Conservation (phyloP, 1,284 basidiomycete genomes). For the Puccinia polysora region DNA sequence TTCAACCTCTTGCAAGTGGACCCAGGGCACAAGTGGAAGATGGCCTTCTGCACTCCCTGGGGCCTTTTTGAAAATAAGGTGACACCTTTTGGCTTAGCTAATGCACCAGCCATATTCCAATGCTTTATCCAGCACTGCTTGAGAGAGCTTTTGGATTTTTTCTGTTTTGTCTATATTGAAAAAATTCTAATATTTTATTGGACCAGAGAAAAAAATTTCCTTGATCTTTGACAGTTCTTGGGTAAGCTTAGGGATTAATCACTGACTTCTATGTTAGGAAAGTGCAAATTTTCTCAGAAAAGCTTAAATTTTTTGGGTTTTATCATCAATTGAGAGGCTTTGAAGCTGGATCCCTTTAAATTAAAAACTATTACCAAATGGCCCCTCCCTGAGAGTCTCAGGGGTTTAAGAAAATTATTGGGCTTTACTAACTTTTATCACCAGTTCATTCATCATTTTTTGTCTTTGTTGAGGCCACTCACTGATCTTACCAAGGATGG, state of each 20-base stretch:
- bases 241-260: neutral
- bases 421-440: constrained; percentile 15
- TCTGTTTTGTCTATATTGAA: constrained; percentile 53
- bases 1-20: too few relatives aligned
- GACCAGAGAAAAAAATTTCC: too few relatives aligned
- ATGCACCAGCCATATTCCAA: constrained; percentile 55
- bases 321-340: neutral
- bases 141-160: constrained; percentile 49
- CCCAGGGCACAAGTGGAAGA: too few relatives aligned
- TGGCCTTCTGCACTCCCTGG: constrained; percentile 54
- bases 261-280: neutral
- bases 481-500: neutral
- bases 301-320: neutral
- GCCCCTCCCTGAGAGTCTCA: neutral
- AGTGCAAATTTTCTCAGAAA: constrained; percentile 9
- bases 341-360: neutral
- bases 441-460: constrained; percentile 17
- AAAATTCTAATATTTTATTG: constrained; percentile 54
- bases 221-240: neutral
- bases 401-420: neutral
- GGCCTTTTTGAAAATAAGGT: too few relatives aligned
- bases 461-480: neutral
- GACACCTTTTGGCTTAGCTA: constrained; percentile 56
- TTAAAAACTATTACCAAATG: neutral
- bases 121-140: constrained; percentile 46